Conservation (phyloP, 2,329 filamentous ascomycete genomes). For the Trichoderma guizhouense region DNA sequence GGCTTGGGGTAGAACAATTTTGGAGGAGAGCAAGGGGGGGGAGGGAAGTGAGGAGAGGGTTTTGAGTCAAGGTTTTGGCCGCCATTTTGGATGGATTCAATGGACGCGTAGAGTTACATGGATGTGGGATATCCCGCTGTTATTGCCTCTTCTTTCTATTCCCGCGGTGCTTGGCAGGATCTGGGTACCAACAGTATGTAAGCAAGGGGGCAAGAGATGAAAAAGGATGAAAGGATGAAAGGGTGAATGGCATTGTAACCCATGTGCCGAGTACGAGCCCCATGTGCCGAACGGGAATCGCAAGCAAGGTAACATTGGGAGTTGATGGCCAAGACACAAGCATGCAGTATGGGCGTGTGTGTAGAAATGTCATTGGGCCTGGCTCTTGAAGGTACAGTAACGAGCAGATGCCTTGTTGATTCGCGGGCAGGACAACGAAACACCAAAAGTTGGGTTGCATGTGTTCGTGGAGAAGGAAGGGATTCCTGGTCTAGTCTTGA, state of each 20-base stretch:
- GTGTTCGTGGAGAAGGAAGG: background rate
- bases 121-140: background rate
- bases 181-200: background rate
- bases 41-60: background rate
- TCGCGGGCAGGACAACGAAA: background rate
- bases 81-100: background rate
- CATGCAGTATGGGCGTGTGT: background rate
- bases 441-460: background rate
- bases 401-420: background rate
- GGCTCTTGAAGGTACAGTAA: background rate
- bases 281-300: background rate
- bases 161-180: background rate
- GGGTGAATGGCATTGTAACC: background rate
- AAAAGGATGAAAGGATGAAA: constrained; percentile 10
- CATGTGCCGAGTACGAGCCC: constrained; percentile 9
- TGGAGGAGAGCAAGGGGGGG: background rate
- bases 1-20: background rate
- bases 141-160: background rate
- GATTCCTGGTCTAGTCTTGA: background rate
- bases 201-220: background rate
- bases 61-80: background rate
- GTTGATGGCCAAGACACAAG: background rate
- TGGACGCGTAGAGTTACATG: background rate
- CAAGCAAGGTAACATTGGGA: background rate
- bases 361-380: background rate